Evolutionary conservation across 805 yeast species (phyloP).

Genomic region (Yamadazyma kitorensis): DNA sequence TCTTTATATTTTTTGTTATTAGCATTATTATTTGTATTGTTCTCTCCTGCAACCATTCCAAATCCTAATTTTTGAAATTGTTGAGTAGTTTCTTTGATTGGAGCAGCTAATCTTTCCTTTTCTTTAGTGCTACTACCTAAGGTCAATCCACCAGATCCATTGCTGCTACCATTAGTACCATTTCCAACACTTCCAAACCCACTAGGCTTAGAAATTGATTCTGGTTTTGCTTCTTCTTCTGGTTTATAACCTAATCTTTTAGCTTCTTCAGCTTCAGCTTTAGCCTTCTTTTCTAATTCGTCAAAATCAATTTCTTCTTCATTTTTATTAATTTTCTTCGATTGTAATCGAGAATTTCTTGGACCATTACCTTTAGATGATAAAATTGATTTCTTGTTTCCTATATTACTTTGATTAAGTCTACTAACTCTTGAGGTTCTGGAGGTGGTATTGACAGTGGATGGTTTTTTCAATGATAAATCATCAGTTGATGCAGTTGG

Average conservation of each 20-base stretch:
- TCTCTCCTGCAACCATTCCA: constrained; percentile 76
- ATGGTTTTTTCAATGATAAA: constrained; percentile 21
- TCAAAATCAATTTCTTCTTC: constrained; percentile 56
- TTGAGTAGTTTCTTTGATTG: constrained; percentile 54
- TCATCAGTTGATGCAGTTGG: constrained; percentile 42
- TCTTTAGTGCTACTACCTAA: constrained; percentile 8
- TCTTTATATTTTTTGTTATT: constrained; percentile 45
- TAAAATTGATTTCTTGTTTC: constrained; percentile 33
- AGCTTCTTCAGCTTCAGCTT: constrained; percentile 73
- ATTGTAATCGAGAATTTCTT: constrained; percentile 55
- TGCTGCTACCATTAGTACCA: not conserved
- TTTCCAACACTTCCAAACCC: too few species aligned
- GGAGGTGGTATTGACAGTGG: constrained; percentile 18
- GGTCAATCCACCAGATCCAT: constrained; percentile 1
- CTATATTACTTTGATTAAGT: constrained; percentile 13
- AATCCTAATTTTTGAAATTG: constrained; percentile 82
- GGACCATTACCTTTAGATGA: constrained; percentile 53
- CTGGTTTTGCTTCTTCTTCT: constrained; percentile 5
- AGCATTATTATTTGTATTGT: constrained; percentile 30
- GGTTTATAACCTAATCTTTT: constrained; percentile 53
- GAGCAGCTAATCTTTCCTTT: constrained; percentile 19
- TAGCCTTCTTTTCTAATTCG: constrained; percentile 72
- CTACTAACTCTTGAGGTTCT: constrained; percentile 17
- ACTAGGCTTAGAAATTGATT: too few species aligned
- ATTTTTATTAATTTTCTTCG: constrained; percentile 48